Conservation (phyloP, 2,329 filamentous ascomycete species). For the Fusarium fracticaudum region DNA sequence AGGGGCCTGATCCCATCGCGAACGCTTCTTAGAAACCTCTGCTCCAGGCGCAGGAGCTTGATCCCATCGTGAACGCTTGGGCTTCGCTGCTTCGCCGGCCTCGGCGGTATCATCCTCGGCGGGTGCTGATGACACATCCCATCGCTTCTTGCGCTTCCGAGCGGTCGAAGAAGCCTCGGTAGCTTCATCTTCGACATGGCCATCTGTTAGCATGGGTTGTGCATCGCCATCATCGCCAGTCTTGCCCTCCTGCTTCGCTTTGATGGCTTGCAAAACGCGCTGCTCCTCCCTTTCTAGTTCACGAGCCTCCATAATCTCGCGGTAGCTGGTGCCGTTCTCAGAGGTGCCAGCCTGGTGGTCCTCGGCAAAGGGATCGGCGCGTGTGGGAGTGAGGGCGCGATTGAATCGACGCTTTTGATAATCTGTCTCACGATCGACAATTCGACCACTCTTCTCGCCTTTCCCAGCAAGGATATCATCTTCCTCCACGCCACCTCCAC, state of each 20-base stretch:
- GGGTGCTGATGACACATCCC: slow-evolving; percentile 79
- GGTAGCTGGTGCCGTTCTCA: slow-evolving; percentile 82
- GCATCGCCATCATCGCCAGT: slow-evolving; percentile 71
- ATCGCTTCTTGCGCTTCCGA: slow-evolving; percentile 91
- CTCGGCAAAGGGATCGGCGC: slow-evolving; percentile 85
- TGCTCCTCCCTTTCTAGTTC: slow-evolving; percentile 95
- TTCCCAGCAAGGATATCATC: slow-evolving; percentile 86
- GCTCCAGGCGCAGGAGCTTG: slow-evolving; percentile 70
- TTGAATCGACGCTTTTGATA: slow-evolving; percentile 97
- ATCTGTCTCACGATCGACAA: slow-evolving; percentile 92
- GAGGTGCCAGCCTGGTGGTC: slow-evolving; percentile 74
- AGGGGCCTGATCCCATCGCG: slow-evolving; percentile 92
- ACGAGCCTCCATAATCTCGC: slow-evolving; percentile 88
- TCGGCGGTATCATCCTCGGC: slow-evolving; percentile 61
- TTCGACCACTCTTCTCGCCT: slow-evolving; percentile 88
- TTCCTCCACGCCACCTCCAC: slow-evolving; percentile 86
- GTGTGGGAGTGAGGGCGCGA: slow-evolving; percentile 84
- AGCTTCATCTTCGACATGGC: slow-evolving; percentile 73
- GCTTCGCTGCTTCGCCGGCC: slow-evolving; percentile 65
- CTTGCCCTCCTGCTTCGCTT: slow-evolving; percentile 73
- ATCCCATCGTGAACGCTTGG: slow-evolving; percentile 88
- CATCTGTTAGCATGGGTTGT: slow-evolving; percentile 78
- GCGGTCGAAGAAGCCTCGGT: slow-evolving; percentile 70
- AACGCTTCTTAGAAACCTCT: slow-evolving; percentile 77
- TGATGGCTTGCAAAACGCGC: slow-evolving; percentile 81